A percentile compares a stretch with the other conserved stretches of the same genome.
Conservation (phyloP, 495 filamentous ascomycete genomes). For the Cairneyella variabilis region DNA sequence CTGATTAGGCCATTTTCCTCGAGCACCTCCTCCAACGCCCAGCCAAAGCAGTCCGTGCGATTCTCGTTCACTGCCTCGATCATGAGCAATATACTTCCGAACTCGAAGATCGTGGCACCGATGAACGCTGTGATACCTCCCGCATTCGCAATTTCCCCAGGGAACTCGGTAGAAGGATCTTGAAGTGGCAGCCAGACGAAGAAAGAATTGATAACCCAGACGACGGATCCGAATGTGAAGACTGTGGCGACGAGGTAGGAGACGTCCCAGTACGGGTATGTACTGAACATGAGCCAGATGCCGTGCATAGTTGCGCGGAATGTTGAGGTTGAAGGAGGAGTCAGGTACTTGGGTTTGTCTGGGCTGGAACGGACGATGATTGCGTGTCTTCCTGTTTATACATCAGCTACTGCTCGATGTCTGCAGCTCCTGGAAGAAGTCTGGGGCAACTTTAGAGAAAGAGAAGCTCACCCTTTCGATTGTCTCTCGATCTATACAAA, state of each 20-base stretch:
- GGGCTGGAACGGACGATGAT: constrained; percentile 39
- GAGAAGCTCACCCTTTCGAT: constrained; percentile 45
- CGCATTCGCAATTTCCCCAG: constrained; percentile 43
- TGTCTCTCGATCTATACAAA: constrained; percentile 62
- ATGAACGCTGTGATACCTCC: constrained; percentile 65
- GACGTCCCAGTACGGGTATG: constrained; percentile 64
- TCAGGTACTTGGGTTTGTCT: constrained; percentile 26
- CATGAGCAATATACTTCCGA: constrained; percentile 61
- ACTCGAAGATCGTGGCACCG: constrained; percentile 66
- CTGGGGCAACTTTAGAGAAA: too few relatives aligned
- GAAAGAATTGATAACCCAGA: constrained; percentile 68
- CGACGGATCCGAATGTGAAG: constrained; percentile 58
- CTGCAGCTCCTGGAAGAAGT: too few relatives aligned
- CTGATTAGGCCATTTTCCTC: constrained; percentile 28
- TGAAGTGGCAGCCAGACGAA: constrained; percentile 61
- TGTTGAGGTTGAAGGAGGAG: constrained; percentile 43
- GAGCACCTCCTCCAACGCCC: constrained; percentile 55
- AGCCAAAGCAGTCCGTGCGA: constrained; percentile 64
- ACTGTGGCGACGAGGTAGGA: constrained; percentile 61
- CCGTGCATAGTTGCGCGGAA: constrained; percentile 36
- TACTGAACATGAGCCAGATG: constrained; percentile 51
- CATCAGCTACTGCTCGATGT: too few relatives aligned
- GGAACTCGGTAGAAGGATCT: constrained; percentile 51
- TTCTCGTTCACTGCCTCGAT: constrained; percentile 69
- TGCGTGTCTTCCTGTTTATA: constrained; percentile 56